phyloP scores from a whole-genome alignment of 2,329 filamentous ascomycete genomes.

The Penicillium vulpinum region DNA sequence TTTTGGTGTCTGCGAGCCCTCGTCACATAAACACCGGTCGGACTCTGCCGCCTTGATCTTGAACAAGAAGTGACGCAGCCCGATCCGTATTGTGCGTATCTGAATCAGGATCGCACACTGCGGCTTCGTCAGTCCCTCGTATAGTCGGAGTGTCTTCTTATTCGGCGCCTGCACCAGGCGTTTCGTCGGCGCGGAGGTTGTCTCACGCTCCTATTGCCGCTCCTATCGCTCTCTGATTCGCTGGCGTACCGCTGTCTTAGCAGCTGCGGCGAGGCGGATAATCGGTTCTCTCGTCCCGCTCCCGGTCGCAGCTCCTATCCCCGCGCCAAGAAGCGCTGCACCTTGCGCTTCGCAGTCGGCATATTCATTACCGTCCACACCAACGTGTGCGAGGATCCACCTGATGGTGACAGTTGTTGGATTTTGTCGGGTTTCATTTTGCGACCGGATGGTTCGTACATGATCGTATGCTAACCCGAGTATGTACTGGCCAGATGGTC shows the following conservation, averaged over 20 bases:
- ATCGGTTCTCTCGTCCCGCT: too few relatives aligned
- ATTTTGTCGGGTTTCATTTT: too few relatives aligned
- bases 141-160: constrained; percentile 1
- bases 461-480: not conserved
- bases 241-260: too few relatives aligned
- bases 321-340: too few relatives aligned
- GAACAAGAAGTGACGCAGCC: too few relatives aligned
- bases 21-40: too few relatives aligned
- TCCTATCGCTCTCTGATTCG: too few relatives aligned
- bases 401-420: not conserved
- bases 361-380: not conserved
- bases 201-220: not conserved
- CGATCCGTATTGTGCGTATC: constrained; percentile 7
- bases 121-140: not conserved
- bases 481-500: not conserved
- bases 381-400: not conserved
- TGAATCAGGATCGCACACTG: constrained; percentile 6
- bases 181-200: not conserved
- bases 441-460: not conserved
- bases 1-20: too few relatives aligned
- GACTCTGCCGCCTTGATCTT: too few relatives aligned
- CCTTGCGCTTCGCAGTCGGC: too few relatives aligned
- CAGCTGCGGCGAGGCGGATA: too few relatives aligned
- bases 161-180: not conserved
- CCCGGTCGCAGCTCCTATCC: too few relatives aligned